Evolutionary conservation across 2,329 filamentous ascomycete species (phyloP).

Genomic region (Emergomyces pasteurianus): DNA sequence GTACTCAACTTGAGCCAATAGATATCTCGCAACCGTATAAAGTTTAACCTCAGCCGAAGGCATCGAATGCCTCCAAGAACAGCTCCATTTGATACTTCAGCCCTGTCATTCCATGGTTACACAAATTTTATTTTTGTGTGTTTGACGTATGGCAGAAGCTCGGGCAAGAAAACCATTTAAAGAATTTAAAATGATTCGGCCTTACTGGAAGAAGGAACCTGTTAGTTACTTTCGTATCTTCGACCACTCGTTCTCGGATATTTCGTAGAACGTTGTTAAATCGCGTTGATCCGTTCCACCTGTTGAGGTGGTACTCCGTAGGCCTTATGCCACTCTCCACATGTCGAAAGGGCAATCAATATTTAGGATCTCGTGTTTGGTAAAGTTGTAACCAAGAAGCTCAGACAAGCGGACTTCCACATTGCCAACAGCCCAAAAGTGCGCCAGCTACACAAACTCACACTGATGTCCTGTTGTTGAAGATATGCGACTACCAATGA

Average conservation of each 20-base stretch:
- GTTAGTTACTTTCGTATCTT: background rate
- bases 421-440: no score
- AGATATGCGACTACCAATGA: background rate
- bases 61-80: background rate
- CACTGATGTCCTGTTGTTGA: background rate
- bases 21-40: background rate
- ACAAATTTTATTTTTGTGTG: background rate
- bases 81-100: background rate
- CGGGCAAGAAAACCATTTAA: background rate
- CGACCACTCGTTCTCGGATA: background rate
- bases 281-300: no score
- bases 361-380: background rate
- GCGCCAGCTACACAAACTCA: no score
- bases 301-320: no score
- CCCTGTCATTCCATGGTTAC: background rate
- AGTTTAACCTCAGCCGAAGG: background rate
- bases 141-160: background rate
- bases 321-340: background rate
- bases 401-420: no score
- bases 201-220: background rate
- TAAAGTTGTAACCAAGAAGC: background rate
- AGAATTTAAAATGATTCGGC: background rate
- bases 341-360: background rate
- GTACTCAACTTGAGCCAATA: background rate
- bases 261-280: background rate